phyloP scores from a whole-genome alignment of 2,329 filamentous ascomycete genomes.

The Celoporthe dispersa region DNA sequence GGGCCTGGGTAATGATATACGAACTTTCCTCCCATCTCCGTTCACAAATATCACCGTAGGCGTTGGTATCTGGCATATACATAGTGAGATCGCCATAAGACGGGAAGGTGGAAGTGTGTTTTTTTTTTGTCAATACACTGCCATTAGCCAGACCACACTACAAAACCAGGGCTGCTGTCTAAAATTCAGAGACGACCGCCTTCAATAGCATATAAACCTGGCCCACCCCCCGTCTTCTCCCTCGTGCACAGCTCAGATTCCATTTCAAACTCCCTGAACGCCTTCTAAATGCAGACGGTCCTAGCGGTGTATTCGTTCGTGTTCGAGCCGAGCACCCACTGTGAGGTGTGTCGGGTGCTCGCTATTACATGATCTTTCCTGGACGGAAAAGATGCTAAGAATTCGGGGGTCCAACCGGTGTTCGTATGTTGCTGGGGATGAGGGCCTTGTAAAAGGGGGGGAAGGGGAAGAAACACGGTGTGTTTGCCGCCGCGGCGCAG shows the following conservation, averaged over 20 bases:
- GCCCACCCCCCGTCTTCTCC: neutral
- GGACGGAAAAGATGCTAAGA: neutral
- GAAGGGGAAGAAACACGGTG: neutral
- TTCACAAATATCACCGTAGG: neutral
- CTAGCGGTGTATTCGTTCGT: neutral
- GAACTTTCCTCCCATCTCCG: neutral
- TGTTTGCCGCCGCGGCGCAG: neutral
- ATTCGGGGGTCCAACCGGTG: neutral
- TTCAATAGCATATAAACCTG: neutral
- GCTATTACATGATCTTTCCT: neutral
- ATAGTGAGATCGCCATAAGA: neutral
- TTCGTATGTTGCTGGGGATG: neutral
- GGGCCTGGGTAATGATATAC: neutral
- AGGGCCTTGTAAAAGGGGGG: neutral
- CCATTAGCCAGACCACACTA: neutral
- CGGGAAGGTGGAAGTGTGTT: neutral
- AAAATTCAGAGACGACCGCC: neutral
- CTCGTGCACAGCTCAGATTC: conserved; percentile 4
- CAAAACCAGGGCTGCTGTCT: neutral
- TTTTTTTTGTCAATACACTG: neutral
- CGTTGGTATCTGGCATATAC: neutral
- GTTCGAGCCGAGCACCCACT: neutral
- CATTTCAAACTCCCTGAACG: conserved; percentile 21
- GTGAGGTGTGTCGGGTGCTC: neutral
- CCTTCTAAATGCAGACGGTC: conserved; percentile 24